Evolutionary conservation across 139 green algal genomes (phyloP).

Genomic region (Eudorina sp.): DNA sequence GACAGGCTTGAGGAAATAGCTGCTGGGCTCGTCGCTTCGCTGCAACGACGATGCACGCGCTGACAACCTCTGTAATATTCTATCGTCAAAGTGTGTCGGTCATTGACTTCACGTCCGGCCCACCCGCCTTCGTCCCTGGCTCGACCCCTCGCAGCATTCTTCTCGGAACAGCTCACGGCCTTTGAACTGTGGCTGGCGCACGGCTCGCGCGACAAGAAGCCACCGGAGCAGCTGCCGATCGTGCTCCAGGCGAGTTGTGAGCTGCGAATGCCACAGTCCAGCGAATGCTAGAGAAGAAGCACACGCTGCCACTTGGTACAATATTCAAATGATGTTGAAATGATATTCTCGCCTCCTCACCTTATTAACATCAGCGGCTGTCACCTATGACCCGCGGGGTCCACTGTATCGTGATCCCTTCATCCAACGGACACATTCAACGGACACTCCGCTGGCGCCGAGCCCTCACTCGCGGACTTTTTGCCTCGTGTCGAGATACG

Average conservation of each 20-base stretch:
- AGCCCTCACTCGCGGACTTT: background rate
- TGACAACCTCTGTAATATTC: background rate
- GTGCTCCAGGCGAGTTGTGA: conserved; percentile 92
- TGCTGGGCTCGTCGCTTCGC: background rate
- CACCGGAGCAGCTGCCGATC: conserved; percentile 98
- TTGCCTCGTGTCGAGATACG: too few species aligned
- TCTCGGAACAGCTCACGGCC: conserved; percentile 97
- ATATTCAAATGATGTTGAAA: background rate
- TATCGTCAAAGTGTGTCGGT: background rate
- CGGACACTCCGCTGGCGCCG: background rate
- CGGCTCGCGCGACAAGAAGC: conserved; percentile 84
- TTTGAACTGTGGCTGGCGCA: conserved; percentile 98
- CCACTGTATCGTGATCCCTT: background rate
- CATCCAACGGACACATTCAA: background rate
- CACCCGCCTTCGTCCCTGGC: too few species aligned
- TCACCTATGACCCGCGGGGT: too few species aligned
- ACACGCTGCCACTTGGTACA: background rate
- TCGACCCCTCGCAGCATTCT: conserved; percentile 81
- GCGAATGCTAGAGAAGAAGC: background rate
- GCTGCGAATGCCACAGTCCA: too few species aligned
- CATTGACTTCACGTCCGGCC: too few species aligned
- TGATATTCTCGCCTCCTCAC: background rate
- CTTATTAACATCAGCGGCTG: background rate
- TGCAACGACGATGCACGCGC: background rate
- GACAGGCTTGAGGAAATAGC: background rate